Percentiles rank a stretch among this genome's conserved stretches.
phyloP scores from a whole-genome alignment of 2,329 filamentous ascomycete genomes.

The Pestalotiopsis sp. region DNA sequence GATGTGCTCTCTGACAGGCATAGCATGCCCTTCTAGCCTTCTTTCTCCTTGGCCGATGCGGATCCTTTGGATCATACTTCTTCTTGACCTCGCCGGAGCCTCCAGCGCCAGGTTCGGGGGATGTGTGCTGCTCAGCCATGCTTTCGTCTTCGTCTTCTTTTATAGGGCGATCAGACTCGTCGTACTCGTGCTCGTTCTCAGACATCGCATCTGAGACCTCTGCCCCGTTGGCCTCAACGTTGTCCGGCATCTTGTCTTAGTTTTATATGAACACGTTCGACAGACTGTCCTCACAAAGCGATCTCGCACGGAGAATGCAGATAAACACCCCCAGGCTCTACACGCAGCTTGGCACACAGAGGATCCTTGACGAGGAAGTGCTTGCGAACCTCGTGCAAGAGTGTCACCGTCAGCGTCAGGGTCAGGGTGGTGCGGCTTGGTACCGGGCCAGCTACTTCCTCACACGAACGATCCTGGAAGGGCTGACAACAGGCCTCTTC shows the following conservation, averaged over 20 bases:
- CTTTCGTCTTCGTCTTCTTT: constrained; percentile 54
- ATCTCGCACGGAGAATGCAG: constrained; percentile 6
- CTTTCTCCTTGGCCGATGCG: constrained; percentile 85
- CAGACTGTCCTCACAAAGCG: not conserved
- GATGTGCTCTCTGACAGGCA: constrained; percentile 94
- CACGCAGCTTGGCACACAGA: constrained; percentile 31
- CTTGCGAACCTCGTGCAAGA: constrained; percentile 30
- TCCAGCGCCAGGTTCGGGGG: constrained; percentile 46
- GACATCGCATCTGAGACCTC: constrained; percentile 62
- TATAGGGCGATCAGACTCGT: constrained; percentile 44
- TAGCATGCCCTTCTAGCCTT: constrained; percentile 95
- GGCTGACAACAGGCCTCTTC: not conserved
- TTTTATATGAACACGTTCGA: constrained; percentile 47
- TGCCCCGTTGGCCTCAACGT: constrained; percentile 53
- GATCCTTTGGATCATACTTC: constrained; percentile 84
- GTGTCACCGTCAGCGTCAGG: constrained; percentile 25
- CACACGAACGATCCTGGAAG: not conserved
- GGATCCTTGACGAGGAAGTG: constrained; percentile 24
- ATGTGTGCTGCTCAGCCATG: constrained; percentile 51
- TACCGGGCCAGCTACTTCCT: not conserved
- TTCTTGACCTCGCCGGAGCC: constrained; percentile 59
- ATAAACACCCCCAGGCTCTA: constrained; percentile 21
- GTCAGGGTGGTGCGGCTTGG: constrained; percentile 18
- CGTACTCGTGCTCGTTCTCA: constrained; percentile 61
- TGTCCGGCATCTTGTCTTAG: constrained; percentile 58